Conservation (phyloP, 495 filamentous ascomycete species). For the Penicillium waksmanii region DNA sequence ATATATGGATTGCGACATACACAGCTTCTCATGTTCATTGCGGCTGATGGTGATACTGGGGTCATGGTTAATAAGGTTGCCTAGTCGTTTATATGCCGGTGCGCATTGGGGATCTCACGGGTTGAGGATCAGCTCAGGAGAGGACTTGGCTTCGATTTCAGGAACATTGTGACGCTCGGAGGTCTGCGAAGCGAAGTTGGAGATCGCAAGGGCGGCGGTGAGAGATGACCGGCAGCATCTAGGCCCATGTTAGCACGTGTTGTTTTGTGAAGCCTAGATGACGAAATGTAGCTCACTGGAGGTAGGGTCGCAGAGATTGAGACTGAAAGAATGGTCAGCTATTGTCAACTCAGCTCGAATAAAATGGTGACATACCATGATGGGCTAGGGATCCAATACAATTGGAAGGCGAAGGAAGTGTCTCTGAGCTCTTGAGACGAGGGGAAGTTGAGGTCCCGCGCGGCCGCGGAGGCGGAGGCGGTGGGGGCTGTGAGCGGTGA, state of each 20-base stretch:
- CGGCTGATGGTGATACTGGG: slow-evolving; percentile 64
- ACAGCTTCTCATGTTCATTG: slow-evolving; percentile 95
- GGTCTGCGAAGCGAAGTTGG: slow-evolving; percentile 96
- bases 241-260: slow-evolving; percentile 1
- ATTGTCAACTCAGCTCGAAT: slow-evolving; percentile 6
- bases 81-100: neutral
- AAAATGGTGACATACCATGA: slow-evolving; percentile 8
- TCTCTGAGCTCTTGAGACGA: slow-evolving; percentile 7
- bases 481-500: too few relatives aligned
- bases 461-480: slow-evolving; percentile 12
- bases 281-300: slow-evolving; percentile 53
- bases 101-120: slow-evolving; percentile 42
- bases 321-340: slow-evolving; percentile 57
- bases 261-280: neutral
- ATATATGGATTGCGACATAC: slow-evolving; percentile 1
- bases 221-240: slow-evolving; percentile 87
- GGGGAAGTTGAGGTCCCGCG: slow-evolving; percentile 33
- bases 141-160: slow-evolving; percentile 90
- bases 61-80: slow-evolving; percentile 11
- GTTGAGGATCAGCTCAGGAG: slow-evolving; percentile 93
- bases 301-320: slow-evolving; percentile 96
- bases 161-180: slow-evolving; percentile 95
- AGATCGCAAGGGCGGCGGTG: slow-evolving; percentile 90
- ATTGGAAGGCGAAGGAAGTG: slow-evolving; percentile 1
- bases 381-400: neutral